Base-by-base conservation (phyloP, 805 yeast species). In the Suhomyces faveliae region DNA sequence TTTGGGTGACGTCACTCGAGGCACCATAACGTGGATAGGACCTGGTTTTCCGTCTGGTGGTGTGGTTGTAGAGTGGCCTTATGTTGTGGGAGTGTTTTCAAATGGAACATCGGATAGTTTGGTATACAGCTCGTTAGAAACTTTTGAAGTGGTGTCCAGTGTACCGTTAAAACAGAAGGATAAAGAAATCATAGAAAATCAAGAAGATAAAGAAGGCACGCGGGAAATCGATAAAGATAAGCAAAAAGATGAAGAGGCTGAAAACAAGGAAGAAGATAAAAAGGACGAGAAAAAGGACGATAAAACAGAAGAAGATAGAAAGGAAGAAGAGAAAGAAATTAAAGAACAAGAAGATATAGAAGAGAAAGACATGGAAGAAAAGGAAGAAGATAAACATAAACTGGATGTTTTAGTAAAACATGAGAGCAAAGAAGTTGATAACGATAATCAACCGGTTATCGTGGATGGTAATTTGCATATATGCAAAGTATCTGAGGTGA, bases 1-100 rank as follows among this genome's bases (percentile, higher is more conserved):
- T 0, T 40, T 51, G 12, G 77, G 77, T 1, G 74, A 72, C 46
- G 75, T 67, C 2, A 70, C 74, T 1, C 53, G 76, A 48, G 76
- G 77, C 3, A 73, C 76, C 2, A 50, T 73, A 15, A 56, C 70
- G 8, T 71, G 77, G 74, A 48, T 61, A 0, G 64, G 58, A 12
- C 43, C 51, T 4, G 75, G 76, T 3, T 69, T 67, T 41, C 76
- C 76, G 5, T 52, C 58, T 0, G 57, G 61, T 11, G 72, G 74
- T 1, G 46, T 71, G 11, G 63, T 53, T 0, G 55, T 71, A 3
- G 54, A 49, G 23, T 70, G 76, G 76, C 76, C 77, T 0, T 66
- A 59, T 51, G 66, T 61, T 0, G 45, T 70, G 40, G 73, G 72
- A 0, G 21, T 66, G 2, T 68, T 69, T 38, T 43, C 29, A 4